These are phyloP conservation scores for Secale cereale DNA, from an alignment of 176 grass and related monocot genomes.

Conservation along the genomic window DNA sequence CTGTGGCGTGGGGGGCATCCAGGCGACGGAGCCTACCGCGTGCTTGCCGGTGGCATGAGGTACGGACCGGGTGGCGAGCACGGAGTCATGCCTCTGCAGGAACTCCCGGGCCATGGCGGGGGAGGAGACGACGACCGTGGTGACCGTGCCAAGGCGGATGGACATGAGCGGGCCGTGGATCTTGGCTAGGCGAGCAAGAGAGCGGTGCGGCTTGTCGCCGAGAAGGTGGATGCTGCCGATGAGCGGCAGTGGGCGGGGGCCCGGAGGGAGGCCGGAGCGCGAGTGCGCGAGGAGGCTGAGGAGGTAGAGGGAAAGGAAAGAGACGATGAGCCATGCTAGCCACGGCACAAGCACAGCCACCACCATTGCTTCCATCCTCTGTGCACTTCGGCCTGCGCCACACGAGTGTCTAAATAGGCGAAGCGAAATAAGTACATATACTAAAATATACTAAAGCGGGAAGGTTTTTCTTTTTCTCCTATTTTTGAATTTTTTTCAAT, in stretches of 20 bases:
- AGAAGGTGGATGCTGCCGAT: slow-evolving; percentile 28
- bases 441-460: too few relatives aligned
- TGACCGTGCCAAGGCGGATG: slow-evolving; percentile 24
- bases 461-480: too few relatives aligned
- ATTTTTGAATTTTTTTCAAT: too few relatives aligned
- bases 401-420: too few relatives aligned
- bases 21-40: neutral
- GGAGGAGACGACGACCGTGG: slow-evolving; percentile 28
- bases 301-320: neutral
- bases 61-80: neutral
- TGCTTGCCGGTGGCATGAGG: neutral
- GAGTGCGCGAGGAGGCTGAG: neutral
- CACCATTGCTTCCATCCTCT: neutral
- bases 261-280: neutral
- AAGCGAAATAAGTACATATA: too few relatives aligned
- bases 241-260: neutral
- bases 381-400: too few relatives aligned
- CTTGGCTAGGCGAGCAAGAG: neutral
- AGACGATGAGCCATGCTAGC: slow-evolving; percentile 1
- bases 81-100: slow-evolving; percentile 24
- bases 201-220: slow-evolving; percentile 18
- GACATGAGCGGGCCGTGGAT: slow-evolving; percentile 14
- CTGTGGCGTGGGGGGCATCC: neutral
- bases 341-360: neutral
- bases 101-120: neutral